phyloP scores from a whole-genome alignment of 1,284 basidiomycete genomes.

The Ceratobasidium sp. region DNA sequence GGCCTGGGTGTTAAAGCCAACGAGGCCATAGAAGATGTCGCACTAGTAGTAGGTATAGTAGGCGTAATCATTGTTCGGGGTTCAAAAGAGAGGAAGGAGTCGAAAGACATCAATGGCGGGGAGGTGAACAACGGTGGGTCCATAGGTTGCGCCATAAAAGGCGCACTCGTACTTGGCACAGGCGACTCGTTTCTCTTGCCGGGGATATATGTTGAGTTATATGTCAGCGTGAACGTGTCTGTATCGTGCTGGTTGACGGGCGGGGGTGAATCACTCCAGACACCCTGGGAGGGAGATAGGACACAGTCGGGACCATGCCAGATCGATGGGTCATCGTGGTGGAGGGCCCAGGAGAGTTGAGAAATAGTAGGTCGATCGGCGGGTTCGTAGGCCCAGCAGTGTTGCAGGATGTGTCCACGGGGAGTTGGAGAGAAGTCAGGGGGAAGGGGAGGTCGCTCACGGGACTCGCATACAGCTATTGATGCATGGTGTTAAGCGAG shows the following conservation, averaged over 20 bases:
- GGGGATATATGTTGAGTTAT: background rate
- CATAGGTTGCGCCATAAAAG: background rate
- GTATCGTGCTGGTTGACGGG: background rate
- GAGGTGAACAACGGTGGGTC: constrained; percentile 13
- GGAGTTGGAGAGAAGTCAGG: background rate
- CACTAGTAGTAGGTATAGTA: background rate
- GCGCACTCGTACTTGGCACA: constrained; percentile 10
- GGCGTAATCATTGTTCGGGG: background rate
- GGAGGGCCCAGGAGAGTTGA: background rate
- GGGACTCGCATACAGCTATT: background rate
- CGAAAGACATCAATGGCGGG: background rate
- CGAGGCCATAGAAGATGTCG: constrained; percentile 16
- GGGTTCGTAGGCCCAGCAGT: constrained; percentile 18
- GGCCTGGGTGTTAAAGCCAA: constrained; percentile 12
- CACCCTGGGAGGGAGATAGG: background rate
- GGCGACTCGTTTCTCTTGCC: background rate
- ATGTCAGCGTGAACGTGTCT: constrained; percentile 9
- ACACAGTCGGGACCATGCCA: constrained; percentile 3
- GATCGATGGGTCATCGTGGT: background rate
- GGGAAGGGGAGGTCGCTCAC: constrained; percentile 1
- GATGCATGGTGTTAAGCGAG: background rate
- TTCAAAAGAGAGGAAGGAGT: background rate
- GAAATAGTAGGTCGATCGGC: constrained; percentile 5
- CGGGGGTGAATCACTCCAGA: constrained; percentile 6
- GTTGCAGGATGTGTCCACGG: constrained; percentile 10